Evolutionary conservation across 129 eudicot genomes (phyloP).

Genomic region (Flaveria bidentis): DNA sequence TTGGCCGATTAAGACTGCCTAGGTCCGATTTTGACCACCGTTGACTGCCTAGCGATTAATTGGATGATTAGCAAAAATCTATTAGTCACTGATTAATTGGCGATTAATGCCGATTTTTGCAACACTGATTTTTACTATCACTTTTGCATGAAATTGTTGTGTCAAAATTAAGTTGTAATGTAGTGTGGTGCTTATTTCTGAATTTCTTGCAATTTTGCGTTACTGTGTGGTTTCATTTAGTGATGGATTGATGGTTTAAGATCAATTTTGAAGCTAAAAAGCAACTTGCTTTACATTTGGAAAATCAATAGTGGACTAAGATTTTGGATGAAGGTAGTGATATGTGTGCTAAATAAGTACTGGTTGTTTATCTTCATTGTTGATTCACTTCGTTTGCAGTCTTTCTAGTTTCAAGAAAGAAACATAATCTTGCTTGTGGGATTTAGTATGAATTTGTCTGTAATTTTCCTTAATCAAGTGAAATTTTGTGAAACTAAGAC

Average conservation of each 20-base stretch:
- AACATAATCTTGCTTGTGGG: not conserved
- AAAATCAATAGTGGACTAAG: not conserved
- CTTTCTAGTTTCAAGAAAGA: not conserved
- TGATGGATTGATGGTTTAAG: not conserved
- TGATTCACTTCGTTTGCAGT: not conserved
- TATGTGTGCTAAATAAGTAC: constrained; percentile 6
- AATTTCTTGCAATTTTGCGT: not conserved
- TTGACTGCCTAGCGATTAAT: too few relatives aligned
- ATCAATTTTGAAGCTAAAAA: not conserved
- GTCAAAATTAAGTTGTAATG: not conserved
- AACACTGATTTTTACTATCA: too few relatives aligned
- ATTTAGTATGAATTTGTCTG: not conserved
- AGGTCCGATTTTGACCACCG: too few relatives aligned
- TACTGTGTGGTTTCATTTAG: not conserved
- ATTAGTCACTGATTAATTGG: too few relatives aligned
- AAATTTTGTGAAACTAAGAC: not conserved
- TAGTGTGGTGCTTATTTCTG: too few relatives aligned
- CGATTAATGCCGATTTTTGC: too few relatives aligned
- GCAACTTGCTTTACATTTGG: constrained; percentile 3
- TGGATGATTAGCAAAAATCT: too few relatives aligned
- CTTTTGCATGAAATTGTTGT: not conserved
- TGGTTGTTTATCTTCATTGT: not conserved
- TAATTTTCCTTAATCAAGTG: not conserved
- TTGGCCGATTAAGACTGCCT: too few relatives aligned
- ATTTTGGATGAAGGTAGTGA: too few relatives aligned